These are phyloP conservation scores for Drechslerella stenobrocha DNA, from an alignment of 2,329 filamentous ascomycete genomes.

Conservation along the genomic window DNA sequence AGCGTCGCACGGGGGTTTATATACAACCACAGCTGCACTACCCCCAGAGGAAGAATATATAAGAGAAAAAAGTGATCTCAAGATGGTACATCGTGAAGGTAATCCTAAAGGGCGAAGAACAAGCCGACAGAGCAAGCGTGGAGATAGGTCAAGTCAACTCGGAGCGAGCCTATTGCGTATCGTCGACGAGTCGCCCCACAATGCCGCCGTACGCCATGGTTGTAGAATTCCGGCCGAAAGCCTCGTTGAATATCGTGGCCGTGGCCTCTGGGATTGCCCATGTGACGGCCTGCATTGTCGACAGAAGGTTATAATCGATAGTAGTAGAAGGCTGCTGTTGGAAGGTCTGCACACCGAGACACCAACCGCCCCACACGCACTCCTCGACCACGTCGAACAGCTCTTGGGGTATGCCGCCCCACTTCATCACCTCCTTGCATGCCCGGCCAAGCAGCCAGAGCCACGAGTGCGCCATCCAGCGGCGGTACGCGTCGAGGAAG, in stretches of 20 bases:
- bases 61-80: neutral
- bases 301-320: slow-evolving; percentile 32
- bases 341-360: slow-evolving; percentile 39
- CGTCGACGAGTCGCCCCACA: slow-evolving; percentile 37
- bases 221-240: slow-evolving; percentile 39
- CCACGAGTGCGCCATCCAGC: slow-evolving; percentile 47
- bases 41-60: slow-evolving; percentile 2
- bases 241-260: slow-evolving; percentile 35
- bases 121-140: too few relatives aligned
- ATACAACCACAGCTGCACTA: too few relatives aligned
- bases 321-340: slow-evolving; percentile 19
- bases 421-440: slow-evolving; percentile 37
- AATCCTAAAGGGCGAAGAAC: too few relatives aligned
- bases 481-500: slow-evolving; percentile 34
- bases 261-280: slow-evolving; percentile 46
- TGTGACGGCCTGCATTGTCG: slow-evolving; percentile 41
- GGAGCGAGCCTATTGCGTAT: slow-evolving; percentile 40
- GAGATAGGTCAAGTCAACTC: too few relatives aligned
- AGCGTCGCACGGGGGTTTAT: too few relatives aligned
- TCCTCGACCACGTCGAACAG: slow-evolving; percentile 41
- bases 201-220: slow-evolving; percentile 44
- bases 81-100: neutral
- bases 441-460: slow-evolving; percentile 36
- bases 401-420: slow-evolving; percentile 42
- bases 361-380: slow-evolving; percentile 45